phyloP scores from a whole-genome alignment of 2,329 filamentous ascomycete genomes.

The Plenodomus lindquistii region DNA sequence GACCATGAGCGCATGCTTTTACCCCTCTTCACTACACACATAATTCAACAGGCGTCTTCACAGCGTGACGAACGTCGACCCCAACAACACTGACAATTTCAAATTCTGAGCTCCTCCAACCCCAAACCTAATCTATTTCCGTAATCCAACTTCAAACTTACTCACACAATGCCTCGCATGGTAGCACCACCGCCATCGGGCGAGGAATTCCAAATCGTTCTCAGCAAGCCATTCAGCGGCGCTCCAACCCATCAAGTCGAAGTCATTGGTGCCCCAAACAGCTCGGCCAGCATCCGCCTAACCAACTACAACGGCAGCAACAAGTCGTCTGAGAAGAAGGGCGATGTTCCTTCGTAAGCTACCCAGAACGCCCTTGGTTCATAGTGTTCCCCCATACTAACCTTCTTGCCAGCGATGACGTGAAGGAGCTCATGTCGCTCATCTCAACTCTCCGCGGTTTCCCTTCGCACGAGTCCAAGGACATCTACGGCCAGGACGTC shows the following conservation, averaged over 20 bases:
- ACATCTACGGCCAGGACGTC: slow-evolving; percentile 46
- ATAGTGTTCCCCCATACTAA: neutral
- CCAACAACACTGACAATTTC: neutral
- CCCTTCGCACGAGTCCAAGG: slow-evolving; percentile 43
- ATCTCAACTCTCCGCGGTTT: slow-evolving; percentile 46
- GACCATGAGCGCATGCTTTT: neutral
- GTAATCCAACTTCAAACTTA: neutral
- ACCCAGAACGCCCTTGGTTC: neutral
- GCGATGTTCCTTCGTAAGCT: slow-evolving; percentile 39
- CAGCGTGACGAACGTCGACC: neutral
- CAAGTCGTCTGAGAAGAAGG: slow-evolving; percentile 44
- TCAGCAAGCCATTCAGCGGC: slow-evolving; percentile 33
- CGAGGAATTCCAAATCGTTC: slow-evolving; percentile 69
- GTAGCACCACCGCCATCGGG: slow-evolving; percentile 78
- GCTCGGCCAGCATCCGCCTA: slow-evolving; percentile 41
- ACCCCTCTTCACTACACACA: neutral
- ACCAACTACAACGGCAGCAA: slow-evolving; percentile 35
- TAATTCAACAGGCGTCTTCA: neutral
- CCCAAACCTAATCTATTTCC: neutral
- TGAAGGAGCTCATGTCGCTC: slow-evolving; percentile 46
- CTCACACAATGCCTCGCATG: slow-evolving; percentile 26
- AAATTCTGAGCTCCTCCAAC: neutral
- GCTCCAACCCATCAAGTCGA: slow-evolving; percentile 39
- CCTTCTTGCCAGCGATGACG: slow-evolving; percentile 41
- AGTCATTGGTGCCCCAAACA: slow-evolving; percentile 48